Evolutionary conservation across 2,329 filamentous ascomycete genomes (phyloP), one percentile per base, ranked within the genome.

Genomic region (Neonectria sp.): DNA sequence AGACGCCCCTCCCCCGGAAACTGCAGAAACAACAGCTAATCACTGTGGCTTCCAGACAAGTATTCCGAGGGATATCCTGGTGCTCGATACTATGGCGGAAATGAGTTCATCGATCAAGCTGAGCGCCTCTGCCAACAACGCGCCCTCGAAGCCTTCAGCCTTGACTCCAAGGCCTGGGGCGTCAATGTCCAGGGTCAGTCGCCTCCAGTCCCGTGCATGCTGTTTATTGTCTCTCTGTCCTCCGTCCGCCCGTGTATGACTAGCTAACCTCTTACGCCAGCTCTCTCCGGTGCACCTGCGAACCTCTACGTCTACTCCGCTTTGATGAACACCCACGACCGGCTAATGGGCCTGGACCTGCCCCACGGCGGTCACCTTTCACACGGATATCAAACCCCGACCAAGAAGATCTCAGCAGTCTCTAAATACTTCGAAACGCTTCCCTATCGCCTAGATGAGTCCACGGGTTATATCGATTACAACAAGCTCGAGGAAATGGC

Each of bases 381-480:
- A 53, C 96, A 99, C 83, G 96, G 96, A 70, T 99, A 99, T 84
- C 96, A 99, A 84, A 98, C 94, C 24, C 94, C 96, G 3, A 92
- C 92, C 60, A 94, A 92, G 82, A 95, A 95, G 89, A 98, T 99
- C 80, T 98, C 95, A n/a, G 95, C 95, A 77, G 91, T 99, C 73
- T 98, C 95, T 65, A 98, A 97, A 80, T 99, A 99, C 86, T 99
- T 99, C 81, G 96, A 99, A 86, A 99, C 96, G 40, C 86, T 99
- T 70, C 96, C 96, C 6, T 99, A 99, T 86, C 92, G 94, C 67
- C 89, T 98, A 61, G 90, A 98, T 84, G 93, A 97, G 79, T 87
- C 91, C 70, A 98, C 95, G 6, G 96, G 96, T 67, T 87, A 95
- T 75, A 99, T 99, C 78, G 95, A 99, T 86, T 99, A 99, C 82